Percentiles rank a stretch among this genome's conserved stretches.
Evolutionary conservation across 2,329 filamentous ascomycete species (phyloP).

Genomic region (Beauveria brongniartii): DNA sequence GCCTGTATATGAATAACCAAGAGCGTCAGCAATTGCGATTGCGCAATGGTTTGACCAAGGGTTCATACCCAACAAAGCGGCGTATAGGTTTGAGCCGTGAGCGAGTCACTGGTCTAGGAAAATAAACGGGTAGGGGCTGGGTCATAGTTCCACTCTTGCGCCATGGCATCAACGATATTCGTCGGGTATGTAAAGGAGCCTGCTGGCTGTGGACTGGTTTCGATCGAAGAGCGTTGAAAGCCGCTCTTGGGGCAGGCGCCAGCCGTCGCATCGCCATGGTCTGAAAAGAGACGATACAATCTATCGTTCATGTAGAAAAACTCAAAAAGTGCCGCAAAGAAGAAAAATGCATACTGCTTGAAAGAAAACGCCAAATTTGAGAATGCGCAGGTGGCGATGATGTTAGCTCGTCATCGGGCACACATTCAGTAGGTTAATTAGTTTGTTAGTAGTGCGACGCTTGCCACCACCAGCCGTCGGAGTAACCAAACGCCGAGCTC

Average conservation of each 20-base stretch:
- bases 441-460: background rate
- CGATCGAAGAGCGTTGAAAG: slow-evolving; percentile 14
- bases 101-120: slow-evolving; percentile 16
- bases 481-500: slow-evolving; percentile 12
- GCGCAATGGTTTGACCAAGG: background rate
- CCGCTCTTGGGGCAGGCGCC: slow-evolving; percentile 1
- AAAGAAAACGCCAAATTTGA: background rate
- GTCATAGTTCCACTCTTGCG: slow-evolving; percentile 16
- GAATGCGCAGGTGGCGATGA: background rate
- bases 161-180: slow-evolving; percentile 28
- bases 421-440: background rate
- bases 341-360: slow-evolving; percentile 6
- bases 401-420: background rate
- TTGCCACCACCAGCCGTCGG: slow-evolving; percentile 3
- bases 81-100: slow-evolving; percentile 16
- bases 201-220: slow-evolving; percentile 18
- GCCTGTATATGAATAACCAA: background rate
- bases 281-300: background rate
- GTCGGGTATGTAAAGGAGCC: slow-evolving; percentile 16
- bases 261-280: slow-evolving; percentile 7
- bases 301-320: background rate
- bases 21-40: background rate
- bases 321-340: background rate
- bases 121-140: slow-evolving; percentile 25
- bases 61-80: slow-evolving; percentile 22